Percentiles rank a stretch among this genome's conserved stretches.
Evolutionary conservation across 768 basidiomycete species (phyloP).

Genomic region (Boletus sensibilis): DNA sequence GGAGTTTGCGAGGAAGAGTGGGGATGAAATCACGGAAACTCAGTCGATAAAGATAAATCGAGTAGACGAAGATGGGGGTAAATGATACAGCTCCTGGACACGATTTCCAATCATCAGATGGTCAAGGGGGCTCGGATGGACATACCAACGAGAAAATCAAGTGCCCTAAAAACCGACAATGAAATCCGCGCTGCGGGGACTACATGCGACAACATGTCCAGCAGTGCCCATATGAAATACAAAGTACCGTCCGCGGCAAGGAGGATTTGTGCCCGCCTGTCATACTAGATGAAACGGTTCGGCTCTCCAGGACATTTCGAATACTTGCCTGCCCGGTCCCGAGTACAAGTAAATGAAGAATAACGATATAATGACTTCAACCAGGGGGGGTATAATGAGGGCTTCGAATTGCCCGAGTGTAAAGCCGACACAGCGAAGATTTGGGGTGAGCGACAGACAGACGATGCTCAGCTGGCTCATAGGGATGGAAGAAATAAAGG

Average conservation of each 20-base stretch:
- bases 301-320: not conserved
- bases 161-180: conserved; percentile 43
- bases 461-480: conserved; percentile 47
- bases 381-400: conserved; percentile 59
- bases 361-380: conserved; percentile 62
- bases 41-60: conserved; percentile 59
- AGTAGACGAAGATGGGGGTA: conserved; percentile 64
- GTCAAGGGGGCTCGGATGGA: conserved; percentile 1
- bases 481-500: conserved; percentile 9
- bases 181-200: conserved; percentile 50
- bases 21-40: conserved; percentile 50
- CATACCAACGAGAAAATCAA: conserved; percentile 66
- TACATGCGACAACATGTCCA: conserved; percentile 60
- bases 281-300: conserved; percentile 1
- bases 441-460: conserved; percentile 69
- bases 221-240: conserved; percentile 56
- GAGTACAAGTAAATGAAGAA: conserved; percentile 50
- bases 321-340: conserved; percentile 48
- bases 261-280: conserved; percentile 52
- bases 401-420: conserved; percentile 43
- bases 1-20: conserved; percentile 50
- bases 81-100: conserved; percentile 52
- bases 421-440: conserved; percentile 67
- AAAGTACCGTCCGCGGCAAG: conserved; percentile 61
- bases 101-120: not conserved